Evolutionary conservation across 2,329 filamentous ascomycete species (phyloP), one percentile per base, ranked within the genome.

Genomic region (Dactylellina sp.): DNA sequence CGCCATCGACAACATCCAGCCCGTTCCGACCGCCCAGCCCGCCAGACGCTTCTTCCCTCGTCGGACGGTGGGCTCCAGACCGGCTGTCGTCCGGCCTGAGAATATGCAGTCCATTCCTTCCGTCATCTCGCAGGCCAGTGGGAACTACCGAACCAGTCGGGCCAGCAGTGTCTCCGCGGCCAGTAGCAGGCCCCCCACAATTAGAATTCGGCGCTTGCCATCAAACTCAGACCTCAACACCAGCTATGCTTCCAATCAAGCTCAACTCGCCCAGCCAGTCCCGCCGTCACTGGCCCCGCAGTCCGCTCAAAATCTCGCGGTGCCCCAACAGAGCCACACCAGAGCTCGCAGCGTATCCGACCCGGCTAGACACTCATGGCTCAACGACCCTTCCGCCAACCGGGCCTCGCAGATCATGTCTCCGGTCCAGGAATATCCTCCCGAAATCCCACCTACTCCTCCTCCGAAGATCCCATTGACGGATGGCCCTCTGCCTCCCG

Each of bases 331-430:
- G 12, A 35, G 50, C 37, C 70, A 66, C 42, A 74, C 53, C 14
- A 42, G 70, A 37, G 22, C 70, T 22, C 28, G 70, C 25, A 66
- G 61, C 44, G 7, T 57, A 22, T 74, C 70, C 40, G 70, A 74
- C 22, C 70, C 70, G 6, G 70, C 70, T n/a, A 22, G 70, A 28
- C 70, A 74, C 35, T 74, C 70, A 46, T 74, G 70, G 70, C 56
- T 74, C 16, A 60, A 66, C 11, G 70, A 74, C 44, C 70, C 70
- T 1, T 35, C n/a, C 18, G 16, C 61, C 28, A 22, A 62, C 3
- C 46, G 70, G 32, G 28, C 61, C 5, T 74, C 70, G 20, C 70
- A 74, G 55, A 61, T 66, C 28, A 74, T 74, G 70, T 74, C 70
- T 11, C 70, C 70, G 0, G 70, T 74, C 39, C 70, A 74, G 49